A percentile compares a stretch with the other conserved stretches of the same genome.
These are phyloP conservation scores for Podospora sp. DNA, from an alignment of 495 filamentous ascomycete species.

Conservation along the genomic window DNA sequence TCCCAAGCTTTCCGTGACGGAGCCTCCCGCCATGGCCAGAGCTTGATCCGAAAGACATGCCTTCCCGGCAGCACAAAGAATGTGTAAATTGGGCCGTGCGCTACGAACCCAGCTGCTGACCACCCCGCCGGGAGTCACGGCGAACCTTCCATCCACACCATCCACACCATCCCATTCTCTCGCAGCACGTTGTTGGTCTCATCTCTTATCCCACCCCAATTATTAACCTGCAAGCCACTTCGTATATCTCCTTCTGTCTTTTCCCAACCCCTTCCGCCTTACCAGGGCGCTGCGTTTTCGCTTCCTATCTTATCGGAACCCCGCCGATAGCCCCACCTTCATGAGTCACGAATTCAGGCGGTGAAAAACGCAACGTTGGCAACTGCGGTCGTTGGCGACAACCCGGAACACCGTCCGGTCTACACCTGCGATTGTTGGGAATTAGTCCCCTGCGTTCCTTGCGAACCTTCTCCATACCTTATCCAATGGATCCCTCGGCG, in stretches of 20 bases:
- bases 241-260: not conserved
- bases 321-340: slow-evolving; percentile 9
- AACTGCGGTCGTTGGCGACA: not conserved
- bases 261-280: not conserved
- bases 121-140: not conserved
- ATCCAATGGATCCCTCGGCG: slow-evolving; percentile 25
- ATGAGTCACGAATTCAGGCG: slow-evolving; percentile 14
- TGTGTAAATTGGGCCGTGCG: not conserved
- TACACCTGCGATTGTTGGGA: not conserved
- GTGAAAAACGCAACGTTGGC: slow-evolving; percentile 12
- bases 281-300: not conserved
- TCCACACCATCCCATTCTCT: not conserved
- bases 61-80: not conserved
- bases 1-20: too few species aligned
- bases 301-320: slow-evolving; percentile 15
- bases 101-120: not conserved
- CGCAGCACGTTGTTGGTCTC: too few species aligned
- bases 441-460: not conserved
- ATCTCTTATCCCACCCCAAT: too few species aligned
- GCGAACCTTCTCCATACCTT: not conserved
- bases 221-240: too few species aligned
- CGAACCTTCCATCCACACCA: not conserved
- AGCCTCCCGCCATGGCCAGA: too few species aligned
- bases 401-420: not conserved
- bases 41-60: not conserved